Conservation (phyloP, 345 rosid genomes). For the Corchorus capsularis region DNA sequence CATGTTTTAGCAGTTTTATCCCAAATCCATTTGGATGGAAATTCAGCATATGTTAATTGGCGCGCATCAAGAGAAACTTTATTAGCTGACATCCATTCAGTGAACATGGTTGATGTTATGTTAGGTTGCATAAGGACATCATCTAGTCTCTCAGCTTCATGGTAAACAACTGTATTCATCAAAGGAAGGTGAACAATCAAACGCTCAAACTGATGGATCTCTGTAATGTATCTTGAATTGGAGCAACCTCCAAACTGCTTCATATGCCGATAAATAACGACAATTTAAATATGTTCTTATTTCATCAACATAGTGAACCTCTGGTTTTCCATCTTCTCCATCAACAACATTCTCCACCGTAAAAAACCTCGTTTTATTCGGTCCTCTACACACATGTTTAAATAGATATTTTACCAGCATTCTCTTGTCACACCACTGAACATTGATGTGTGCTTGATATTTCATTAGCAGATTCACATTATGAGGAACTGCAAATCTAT, state of each 20-base stretch:
- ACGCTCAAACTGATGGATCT: not conserved
- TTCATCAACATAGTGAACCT: not conserved
- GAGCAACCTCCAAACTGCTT: not conserved
- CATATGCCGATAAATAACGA: not conserved
- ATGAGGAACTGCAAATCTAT: not conserved
- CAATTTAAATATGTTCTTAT: not conserved
- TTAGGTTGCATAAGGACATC: not conserved
- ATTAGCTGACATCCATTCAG: not conserved
- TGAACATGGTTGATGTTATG: not conserved
- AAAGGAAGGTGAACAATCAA: not conserved
- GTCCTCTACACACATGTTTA: not conserved
- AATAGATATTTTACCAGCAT: not conserved
- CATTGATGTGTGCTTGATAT: constrained; percentile 5
- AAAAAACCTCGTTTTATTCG: not conserved
- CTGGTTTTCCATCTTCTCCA: not conserved
- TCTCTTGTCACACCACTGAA: not conserved
- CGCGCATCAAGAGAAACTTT: not conserved
- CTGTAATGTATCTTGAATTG: not conserved
- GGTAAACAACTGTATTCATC: not conserved
- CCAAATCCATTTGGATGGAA: constrained; percentile 7
- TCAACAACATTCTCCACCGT: not conserved
- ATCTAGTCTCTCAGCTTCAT: not conserved
- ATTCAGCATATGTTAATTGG: not conserved
- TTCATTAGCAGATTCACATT: not conserved
- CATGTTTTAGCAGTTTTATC: not conserved